Evolutionary conservation across 768 basidiomycete genomes (phyloP), one percentile per base, ranked within the genome.

Genomic region (Suillus lakei): DNA sequence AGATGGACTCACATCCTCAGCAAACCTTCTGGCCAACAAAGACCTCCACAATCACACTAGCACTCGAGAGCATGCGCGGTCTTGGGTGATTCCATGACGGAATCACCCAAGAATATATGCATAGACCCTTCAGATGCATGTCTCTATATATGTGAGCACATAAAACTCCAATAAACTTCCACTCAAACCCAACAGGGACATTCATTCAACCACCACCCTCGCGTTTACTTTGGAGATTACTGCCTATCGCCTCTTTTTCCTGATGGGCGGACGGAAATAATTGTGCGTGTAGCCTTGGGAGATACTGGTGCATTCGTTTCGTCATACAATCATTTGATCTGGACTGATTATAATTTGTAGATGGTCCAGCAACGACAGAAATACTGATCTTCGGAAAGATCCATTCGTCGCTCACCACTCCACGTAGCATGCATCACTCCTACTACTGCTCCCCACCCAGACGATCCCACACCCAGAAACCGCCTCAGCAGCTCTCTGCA

Each of bases 1-100:
- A n/a, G n/a, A n/a, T n/a, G n/a, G n/a, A n/a, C n/a, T 93, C n/a
- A 89, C 89, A 2, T 92, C 92, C 71, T 81, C 84, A 3, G 83
- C 86, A 1, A 81, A 80, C 0, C 72, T 88, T 4, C 82, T 82
- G 41, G 58, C 53, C 60, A 61, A 64, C 21, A 50, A 66, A 10
- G 80, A 81, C 15, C 81, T 93, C 23, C 80, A 34, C 8, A 34
- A 34, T 34, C 5, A 8, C 34, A 34, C 34, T 34, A 8, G 34
- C 34, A 34, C 34, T 34, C 34, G 34, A 34, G 8, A 91, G 87
- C 74, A 92, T 93, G 90, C 90, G 91, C 43, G 89, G 91, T 18
- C 77, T 90, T 26, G 56, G 89, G 86, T 3, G n/a, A n/a, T n/a
- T n/a, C n/a, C n/a, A n/a, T n/a, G n/a, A 80, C 81, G 0, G 82